Evolutionary conservation across 2,329 filamentous ascomycete genomes (phyloP).

Genomic region (Emergomyces africanus): DNA sequence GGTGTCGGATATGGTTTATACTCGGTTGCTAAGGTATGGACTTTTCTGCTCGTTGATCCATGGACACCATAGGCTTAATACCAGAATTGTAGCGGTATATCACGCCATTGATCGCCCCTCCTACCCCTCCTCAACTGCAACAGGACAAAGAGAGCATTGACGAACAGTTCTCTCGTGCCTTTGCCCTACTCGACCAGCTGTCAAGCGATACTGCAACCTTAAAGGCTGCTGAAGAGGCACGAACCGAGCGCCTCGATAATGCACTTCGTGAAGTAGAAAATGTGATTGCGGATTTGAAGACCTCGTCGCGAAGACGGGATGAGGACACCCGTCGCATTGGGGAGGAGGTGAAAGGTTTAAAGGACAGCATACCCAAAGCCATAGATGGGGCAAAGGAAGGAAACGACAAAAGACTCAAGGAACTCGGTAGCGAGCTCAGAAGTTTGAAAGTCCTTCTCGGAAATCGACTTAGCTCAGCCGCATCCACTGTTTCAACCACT

Average conservation of each 20-base stretch:
- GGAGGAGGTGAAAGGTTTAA: conserved; percentile 71
- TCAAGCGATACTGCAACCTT: conserved; percentile 78
- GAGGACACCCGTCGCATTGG: conserved; percentile 77
- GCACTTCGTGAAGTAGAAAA: conserved; percentile 74
- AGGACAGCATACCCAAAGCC: conserved; percentile 77
- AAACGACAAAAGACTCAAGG: conserved; percentile 67
- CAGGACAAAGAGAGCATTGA: conserved; percentile 90
- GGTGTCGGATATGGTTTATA: conserved; percentile 85
- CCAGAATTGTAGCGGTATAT: conserved; percentile 59
- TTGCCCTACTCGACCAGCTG: conserved; percentile 81
- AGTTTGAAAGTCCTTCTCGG: conserved; percentile 80
- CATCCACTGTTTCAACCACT: conserved; percentile 18
- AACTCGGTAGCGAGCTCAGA: conserved; percentile 76
- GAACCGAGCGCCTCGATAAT: conserved; percentile 70
- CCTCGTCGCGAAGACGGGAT: conserved; percentile 66
- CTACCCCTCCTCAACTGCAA: conserved; percentile 84
- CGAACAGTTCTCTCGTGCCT: conserved; percentile 85
- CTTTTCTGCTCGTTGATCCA: background rate
- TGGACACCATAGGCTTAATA: background rate
- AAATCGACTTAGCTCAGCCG: conserved; percentile 41
- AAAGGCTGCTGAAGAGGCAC: conserved; percentile 72
- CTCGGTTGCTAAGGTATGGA: conserved; percentile 63
- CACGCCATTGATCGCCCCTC: conserved; percentile 77
- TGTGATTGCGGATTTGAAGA: conserved; percentile 70
- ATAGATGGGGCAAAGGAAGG: conserved; percentile 77